Evolutionary conservation across 2,329 filamentous ascomycete genomes (phyloP).

Genomic region (Penicillium sp.): DNA sequence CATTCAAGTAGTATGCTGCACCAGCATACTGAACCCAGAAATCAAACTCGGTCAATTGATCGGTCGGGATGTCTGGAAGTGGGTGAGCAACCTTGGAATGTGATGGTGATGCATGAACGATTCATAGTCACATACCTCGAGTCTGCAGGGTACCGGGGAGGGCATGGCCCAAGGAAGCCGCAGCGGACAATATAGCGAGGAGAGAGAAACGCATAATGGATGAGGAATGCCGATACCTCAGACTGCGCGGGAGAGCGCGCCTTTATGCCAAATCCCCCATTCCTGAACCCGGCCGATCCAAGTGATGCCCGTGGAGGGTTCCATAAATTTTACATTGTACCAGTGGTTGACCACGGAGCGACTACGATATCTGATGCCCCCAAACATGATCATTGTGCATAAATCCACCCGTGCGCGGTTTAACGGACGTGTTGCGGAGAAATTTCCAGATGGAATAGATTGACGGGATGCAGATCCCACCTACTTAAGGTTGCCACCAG

Average conservation of each 20-base stretch:
- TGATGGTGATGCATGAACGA: background rate
- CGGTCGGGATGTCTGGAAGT: slow-evolving; percentile 12
- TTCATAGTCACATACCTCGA: slow-evolving; percentile 12
- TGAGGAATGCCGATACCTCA: background rate
- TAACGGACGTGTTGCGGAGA: background rate
- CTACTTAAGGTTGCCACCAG: background rate
- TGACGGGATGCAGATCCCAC: background rate
- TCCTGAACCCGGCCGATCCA: background rate
- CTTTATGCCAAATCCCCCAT: slow-evolving; percentile 2
- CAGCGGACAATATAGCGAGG: slow-evolving; percentile 9
- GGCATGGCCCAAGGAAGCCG: slow-evolving; percentile 10
- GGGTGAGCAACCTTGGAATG: slow-evolving; percentile 4
- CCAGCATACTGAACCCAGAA: slow-evolving; percentile 55
- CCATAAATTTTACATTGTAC: background rate
- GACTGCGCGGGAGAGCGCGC: background rate
- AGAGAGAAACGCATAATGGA: slow-evolving; percentile 16
- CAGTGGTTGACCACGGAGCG: background rate
- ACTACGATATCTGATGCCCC: background rate
- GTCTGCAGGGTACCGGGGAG: slow-evolving; percentile 8
- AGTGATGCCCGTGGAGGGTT: background rate
- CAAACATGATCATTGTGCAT: background rate
- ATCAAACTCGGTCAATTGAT: slow-evolving; percentile 33
- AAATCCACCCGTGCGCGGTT: background rate
- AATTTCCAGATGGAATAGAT: background rate
- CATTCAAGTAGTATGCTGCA: slow-evolving; percentile 51